Evolutionary conservation across 768 basidiomycete species (phyloP).

Genomic region (Hirschioporus abietinus): DNA sequence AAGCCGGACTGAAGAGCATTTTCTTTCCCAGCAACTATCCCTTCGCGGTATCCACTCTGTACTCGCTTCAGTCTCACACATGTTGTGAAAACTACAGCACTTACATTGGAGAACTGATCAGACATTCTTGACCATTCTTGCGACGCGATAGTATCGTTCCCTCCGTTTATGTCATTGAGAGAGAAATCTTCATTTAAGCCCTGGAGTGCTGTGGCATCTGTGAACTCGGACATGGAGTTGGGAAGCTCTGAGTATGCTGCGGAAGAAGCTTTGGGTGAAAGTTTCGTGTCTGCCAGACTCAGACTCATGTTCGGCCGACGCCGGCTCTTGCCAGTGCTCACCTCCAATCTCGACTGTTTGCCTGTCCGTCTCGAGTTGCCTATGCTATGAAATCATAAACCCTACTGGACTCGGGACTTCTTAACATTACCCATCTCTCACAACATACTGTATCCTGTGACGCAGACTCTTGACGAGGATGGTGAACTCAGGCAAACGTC

Average conservation of each 20-base stretch:
- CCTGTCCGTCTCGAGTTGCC: no score
- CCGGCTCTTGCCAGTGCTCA: no score
- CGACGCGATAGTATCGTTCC: conserved; percentile 8
- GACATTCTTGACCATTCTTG: conserved; percentile 66
- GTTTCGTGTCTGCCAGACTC: no score
- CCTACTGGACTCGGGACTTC: no score
- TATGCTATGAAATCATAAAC: no score
- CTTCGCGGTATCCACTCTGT: conserved; percentile 94
- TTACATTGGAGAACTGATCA: conserved; percentile 65
- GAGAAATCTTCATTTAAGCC: background rate
- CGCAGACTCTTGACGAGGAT: no score
- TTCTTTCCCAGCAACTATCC: conserved; percentile 90
- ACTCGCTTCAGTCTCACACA: conserved; percentile 1
- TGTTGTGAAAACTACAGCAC: conserved; percentile 12
- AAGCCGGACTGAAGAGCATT: conserved; percentile 85
- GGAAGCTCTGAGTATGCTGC: background rate
- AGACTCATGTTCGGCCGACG: no score
- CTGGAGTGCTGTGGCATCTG: background rate
- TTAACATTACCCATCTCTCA: no score
- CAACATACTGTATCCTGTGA: no score
- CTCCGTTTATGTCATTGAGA: background rate
- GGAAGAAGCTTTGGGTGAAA: no score
- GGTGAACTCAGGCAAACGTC: no score
- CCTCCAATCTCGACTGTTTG: no score
- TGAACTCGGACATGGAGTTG: background rate